Conservation (phyloP, 2,329 filamentous ascomycete genomes). For the Venturia asperata region DNA sequence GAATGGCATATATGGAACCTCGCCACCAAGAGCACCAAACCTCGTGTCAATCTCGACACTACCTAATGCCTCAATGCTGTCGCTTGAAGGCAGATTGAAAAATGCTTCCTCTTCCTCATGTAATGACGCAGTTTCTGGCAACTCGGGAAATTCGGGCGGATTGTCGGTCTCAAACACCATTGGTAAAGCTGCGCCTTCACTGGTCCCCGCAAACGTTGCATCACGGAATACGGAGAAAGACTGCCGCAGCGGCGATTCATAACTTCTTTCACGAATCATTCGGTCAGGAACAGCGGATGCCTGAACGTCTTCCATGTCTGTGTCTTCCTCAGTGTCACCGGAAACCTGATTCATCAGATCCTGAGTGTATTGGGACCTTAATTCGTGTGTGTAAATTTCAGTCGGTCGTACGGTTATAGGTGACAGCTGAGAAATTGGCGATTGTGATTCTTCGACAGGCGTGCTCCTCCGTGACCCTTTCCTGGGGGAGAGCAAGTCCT, state of each 20-base stretch:
- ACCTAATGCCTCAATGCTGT: not conserved
- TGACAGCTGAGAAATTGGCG: not conserved
- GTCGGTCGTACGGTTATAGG: not conserved
- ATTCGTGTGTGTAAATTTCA: not conserved
- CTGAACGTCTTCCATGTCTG: conserved; percentile 7
- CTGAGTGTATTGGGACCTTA: conserved; percentile 9
- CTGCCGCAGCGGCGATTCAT: conserved; percentile 10
- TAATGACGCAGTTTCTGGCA: not conserved
- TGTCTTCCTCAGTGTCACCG: conserved; percentile 17
- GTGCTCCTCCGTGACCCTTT: not conserved
- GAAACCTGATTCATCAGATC: conserved; percentile 7
- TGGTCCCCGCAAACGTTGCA: not conserved
- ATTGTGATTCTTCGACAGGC: not conserved
- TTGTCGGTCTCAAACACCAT: not conserved
- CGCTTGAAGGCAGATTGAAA: conserved; percentile 12
- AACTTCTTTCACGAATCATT: not conserved
- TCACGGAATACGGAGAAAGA: conserved; percentile 13
- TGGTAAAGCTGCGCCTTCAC: not conserved
- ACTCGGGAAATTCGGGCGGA: not conserved
- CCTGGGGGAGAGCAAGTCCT: conserved; percentile 12
- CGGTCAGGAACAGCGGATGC: not conserved
- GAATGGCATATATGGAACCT: not conserved
- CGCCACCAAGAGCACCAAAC: not conserved
- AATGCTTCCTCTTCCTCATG: not conserved
- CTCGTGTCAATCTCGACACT: not conserved